These are phyloP conservation scores for Plasmopara halstedii DNA, from an alignment of 352 stramenopile species.

Conservation along the genomic window DNA sequence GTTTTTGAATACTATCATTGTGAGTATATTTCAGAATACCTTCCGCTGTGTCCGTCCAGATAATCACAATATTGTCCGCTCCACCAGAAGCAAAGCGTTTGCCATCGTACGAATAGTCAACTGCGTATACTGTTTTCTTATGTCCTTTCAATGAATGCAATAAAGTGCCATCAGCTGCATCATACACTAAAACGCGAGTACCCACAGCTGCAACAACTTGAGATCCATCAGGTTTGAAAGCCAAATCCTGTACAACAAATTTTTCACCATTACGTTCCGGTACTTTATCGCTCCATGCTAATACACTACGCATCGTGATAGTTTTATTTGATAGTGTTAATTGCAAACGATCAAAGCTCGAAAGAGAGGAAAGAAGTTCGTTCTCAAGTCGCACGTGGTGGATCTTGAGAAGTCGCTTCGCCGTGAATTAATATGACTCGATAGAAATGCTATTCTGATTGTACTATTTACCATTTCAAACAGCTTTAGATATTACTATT, in stretches of 20 bases:
- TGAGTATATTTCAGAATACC: constrained; percentile 96
- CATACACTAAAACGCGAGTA: constrained; percentile 90
- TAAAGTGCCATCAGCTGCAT: constrained; percentile 84
- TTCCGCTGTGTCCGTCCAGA: constrained; percentile 92
- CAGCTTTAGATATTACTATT: no score
- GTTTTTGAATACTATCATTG: constrained; percentile 89
- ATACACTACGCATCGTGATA: constrained; percentile 54
- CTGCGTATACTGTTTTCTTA: constrained; percentile 88
- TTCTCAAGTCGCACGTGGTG: constrained; percentile 34
- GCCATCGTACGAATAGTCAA: constrained; percentile 88
- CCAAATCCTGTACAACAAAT: constrained; percentile 83
- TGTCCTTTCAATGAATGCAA: constrained; percentile 89
- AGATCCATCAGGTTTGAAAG: constrained; percentile 85
- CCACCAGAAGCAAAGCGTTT: constrained; percentile 90
- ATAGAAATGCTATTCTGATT: not conserved
- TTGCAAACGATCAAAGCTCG: constrained; percentile 1
- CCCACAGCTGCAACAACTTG: constrained; percentile 88
- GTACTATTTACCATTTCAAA: no score
- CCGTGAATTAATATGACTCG: not conserved
- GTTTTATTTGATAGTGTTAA: not conserved
- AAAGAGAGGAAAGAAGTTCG: no score
- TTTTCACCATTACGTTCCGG: constrained; percentile 83
- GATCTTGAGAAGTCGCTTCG: constrained; percentile 22
- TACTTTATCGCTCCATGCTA: constrained; percentile 83
- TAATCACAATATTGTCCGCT: constrained; percentile 94